A percentile compares a stretch with the other conserved stretches of the same genome.
Evolutionary conservation across 2,329 filamentous ascomycete genomes (phyloP).

Genomic region (Biscogniauxia mediterranea): DNA sequence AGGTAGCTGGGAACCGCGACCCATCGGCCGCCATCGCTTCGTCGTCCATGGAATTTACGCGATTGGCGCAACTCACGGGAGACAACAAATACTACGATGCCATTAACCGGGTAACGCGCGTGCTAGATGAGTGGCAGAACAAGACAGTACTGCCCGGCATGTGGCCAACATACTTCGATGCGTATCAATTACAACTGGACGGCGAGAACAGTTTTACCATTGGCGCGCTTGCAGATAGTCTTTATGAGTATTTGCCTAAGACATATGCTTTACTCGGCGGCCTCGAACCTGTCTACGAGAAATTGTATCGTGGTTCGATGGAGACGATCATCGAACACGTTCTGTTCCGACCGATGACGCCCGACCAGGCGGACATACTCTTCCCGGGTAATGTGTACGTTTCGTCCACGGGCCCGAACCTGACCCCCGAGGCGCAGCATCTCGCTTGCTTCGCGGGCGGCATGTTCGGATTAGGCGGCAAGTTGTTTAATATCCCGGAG

Average conservation of each 20-base stretch:
- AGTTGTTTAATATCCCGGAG: constrained; percentile 42
- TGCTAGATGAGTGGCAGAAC: constrained; percentile 67
- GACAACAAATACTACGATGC: constrained; percentile 73
- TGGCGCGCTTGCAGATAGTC: constrained; percentile 53
- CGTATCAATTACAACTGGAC: constrained; percentile 45
- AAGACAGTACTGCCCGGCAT: constrained; percentile 70
- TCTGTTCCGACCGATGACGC: constrained; percentile 68
- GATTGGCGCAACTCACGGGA: constrained; percentile 66
- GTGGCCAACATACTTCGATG: constrained; percentile 68
- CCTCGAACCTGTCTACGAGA: constrained; percentile 56
- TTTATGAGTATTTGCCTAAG: constrained; percentile 62
- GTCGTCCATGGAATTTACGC: constrained; percentile 68
- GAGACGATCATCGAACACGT: constrained; percentile 59
- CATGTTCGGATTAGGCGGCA: constrained; percentile 46
- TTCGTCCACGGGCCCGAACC: constrained; percentile 23
- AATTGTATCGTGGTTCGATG: constrained; percentile 62
- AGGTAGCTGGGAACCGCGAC: constrained; percentile 36
- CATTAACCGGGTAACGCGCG: constrained; percentile 68
- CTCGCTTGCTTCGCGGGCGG: constrained; percentile 49
- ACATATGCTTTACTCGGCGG: constrained; percentile 67
- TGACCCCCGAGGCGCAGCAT: constrained; percentile 39
- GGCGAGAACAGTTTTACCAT: constrained; percentile 46
- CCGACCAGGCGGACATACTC: constrained; percentile 60
- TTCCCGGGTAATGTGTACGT: constrained; percentile 47
- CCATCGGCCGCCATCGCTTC: constrained; percentile 50